Evolutionary conservation across 768 basidiomycete genomes (phyloP).

Genomic region (Xanthoconium stramineum): DNA sequence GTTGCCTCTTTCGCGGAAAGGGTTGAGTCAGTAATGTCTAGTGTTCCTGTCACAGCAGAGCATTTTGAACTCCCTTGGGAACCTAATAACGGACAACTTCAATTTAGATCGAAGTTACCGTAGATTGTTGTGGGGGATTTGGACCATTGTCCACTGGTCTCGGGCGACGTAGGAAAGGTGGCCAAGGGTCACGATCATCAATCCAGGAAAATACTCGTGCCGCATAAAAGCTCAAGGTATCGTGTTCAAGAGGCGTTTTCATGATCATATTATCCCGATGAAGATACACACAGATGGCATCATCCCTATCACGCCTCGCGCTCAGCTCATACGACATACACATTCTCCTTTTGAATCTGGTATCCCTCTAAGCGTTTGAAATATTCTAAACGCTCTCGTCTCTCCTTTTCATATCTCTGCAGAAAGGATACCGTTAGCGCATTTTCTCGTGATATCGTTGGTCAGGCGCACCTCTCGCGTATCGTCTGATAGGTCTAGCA

Average conservation of each 20-base stretch:
- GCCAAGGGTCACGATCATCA: too few species aligned
- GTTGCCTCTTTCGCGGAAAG: too few species aligned
- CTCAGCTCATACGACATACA: slow-evolving; percentile 49
- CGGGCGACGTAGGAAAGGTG: too few species aligned
- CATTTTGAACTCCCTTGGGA: too few species aligned
- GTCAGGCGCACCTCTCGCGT: slow-evolving; percentile 26
- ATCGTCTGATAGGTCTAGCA: slow-evolving; percentile 30
- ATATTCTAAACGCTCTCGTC: slow-evolving; percentile 51
- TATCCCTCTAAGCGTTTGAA: slow-evolving; percentile 52
- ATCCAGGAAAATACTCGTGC: not conserved
- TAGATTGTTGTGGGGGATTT: too few species aligned
- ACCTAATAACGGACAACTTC: too few species aligned
- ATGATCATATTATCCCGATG: slow-evolving; percentile 1
- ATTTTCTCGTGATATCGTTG: not conserved
- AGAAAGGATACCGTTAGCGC: not conserved
- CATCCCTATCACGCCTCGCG: not conserved
- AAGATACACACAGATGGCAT: slow-evolving; percentile 17
- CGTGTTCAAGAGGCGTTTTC: not conserved
- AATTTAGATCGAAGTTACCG: too few species aligned
- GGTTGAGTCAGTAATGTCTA: not conserved
- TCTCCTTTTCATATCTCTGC: slow-evolving; percentile 43
- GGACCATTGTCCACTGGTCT: too few species aligned
- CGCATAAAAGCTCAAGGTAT: not conserved
- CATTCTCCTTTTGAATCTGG: slow-evolving; percentile 54
- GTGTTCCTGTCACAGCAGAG: not conserved